Evolutionary conservation across 768 basidiomycete species (phyloP).

Genomic region (Gloeophyllum trabeum): DNA sequence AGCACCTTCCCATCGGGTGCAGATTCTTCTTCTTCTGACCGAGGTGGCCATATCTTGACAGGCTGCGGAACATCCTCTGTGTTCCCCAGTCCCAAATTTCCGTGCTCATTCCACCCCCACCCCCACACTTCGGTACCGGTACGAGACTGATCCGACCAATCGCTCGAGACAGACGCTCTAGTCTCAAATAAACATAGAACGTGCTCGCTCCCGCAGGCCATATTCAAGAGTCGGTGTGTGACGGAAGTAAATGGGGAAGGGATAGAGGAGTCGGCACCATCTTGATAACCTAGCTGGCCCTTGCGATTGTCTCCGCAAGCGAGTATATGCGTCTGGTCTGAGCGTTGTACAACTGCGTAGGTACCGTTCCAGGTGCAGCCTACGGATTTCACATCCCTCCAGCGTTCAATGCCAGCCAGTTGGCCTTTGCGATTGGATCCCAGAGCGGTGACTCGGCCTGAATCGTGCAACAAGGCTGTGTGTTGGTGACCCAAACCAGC

Average conservation of each 20-base stretch:
- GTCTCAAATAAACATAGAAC: constrained; percentile 29
- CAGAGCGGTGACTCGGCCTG: constrained; percentile 36
- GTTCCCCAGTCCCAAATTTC: constrained; percentile 70
- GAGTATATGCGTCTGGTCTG: too few relatives aligned
- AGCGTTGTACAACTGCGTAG: constrained; percentile 31
- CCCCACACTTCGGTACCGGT: constrained; percentile 46
- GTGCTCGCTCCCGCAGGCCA: constrained; percentile 85
- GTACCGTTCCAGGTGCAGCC: constrained; percentile 79
- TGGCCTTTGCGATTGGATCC: constrained; percentile 72
- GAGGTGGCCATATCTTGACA: constrained; percentile 39
- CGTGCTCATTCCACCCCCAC: constrained; percentile 99
- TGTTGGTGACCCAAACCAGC: constrained; percentile 43
- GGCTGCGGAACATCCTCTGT: constrained; percentile 42
- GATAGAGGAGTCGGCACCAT: constrained; percentile 13
- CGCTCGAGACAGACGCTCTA: not conserved
- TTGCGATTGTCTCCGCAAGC: constrained; percentile 12
- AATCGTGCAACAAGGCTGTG: constrained; percentile 28
- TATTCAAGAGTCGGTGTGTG: constrained; percentile 10
- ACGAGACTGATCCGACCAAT: not conserved
- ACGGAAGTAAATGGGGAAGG: constrained; percentile 17
- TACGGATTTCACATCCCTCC: constrained; percentile 20
- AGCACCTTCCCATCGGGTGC: constrained; percentile 8
- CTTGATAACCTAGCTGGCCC: constrained; percentile 49
- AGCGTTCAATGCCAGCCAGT: constrained; percentile 24
- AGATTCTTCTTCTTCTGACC: constrained; percentile 2